Evolutionary conservation across 805 yeast species (phyloP).

Genomic region (Lachancea cidri): DNA sequence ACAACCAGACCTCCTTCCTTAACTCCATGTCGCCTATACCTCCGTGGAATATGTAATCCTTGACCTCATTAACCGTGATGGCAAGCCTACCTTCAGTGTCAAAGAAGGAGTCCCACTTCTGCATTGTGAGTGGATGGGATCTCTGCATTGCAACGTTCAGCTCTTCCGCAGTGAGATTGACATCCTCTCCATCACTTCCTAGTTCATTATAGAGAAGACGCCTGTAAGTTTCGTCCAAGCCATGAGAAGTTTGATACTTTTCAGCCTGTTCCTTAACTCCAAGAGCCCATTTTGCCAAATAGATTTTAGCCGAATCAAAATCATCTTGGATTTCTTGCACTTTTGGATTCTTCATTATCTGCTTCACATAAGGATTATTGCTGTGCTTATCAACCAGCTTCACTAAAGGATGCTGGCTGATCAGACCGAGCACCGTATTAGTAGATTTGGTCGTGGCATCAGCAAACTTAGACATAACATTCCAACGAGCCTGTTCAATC

Average conservation of each 20-base stretch:
- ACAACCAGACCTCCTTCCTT: conserved; percentile 79
- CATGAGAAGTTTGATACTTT: conserved; percentile 41
- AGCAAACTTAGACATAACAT: conserved; percentile 77
- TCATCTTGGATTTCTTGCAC: conserved; percentile 76
- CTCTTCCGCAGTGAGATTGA: conserved; percentile 27
- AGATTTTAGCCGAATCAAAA: conserved; percentile 87
- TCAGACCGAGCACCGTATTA: conserved; percentile 17
- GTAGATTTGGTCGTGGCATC: conserved; percentile 49
- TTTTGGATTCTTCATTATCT: conserved; percentile 67
- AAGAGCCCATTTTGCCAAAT: conserved; percentile 94
- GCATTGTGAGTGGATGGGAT: conserved; percentile 41
- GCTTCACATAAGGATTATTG: conserved; percentile 36
- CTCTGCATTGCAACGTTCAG: conserved; percentile 55
- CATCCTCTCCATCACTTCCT: conserved; percentile 42
- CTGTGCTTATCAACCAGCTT: conserved; percentile 41
- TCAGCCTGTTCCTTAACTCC: conserved; percentile 90
- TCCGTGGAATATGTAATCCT: conserved; percentile 84
- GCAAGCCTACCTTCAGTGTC: conserved; percentile 71
- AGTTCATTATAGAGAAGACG: conserved; percentile 53
- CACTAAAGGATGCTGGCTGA: conserved; percentile 28
- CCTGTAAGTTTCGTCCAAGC: conserved; percentile 53
- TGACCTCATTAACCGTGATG: conserved; percentile 72
- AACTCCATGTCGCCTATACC: conserved; percentile 54
- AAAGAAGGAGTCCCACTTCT: conserved; percentile 83
- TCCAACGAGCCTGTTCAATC: conserved; percentile 65